phyloP scores from a whole-genome alignment of 208 protist species.

The Novymonas esmeraldas region DNA sequence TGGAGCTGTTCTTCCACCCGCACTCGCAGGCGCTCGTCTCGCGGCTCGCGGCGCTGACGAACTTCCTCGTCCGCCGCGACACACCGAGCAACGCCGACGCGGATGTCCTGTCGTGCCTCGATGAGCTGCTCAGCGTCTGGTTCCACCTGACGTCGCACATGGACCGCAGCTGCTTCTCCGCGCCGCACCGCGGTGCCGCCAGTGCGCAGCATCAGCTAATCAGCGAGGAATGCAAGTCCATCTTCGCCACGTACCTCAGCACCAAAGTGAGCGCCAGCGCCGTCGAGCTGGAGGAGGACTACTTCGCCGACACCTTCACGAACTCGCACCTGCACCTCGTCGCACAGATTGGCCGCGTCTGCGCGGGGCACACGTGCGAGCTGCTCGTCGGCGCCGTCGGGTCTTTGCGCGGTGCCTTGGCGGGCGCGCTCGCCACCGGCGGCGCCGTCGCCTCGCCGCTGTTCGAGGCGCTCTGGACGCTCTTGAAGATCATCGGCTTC shows the following conservation, averaged over 20 bases:
- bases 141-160: conserved; percentile 36
- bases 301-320: conserved; percentile 64
- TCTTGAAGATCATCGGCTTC: conserved; percentile 54
- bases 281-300: conserved; percentile 54
- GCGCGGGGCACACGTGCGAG: conserved; percentile 25
- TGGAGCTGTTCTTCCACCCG: conserved; percentile 33
- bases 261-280: conserved; percentile 24
- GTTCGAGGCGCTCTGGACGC: conserved; percentile 63
- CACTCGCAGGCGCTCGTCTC: conserved; percentile 22
- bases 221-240: conserved; percentile 26
- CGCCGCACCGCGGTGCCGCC: not conserved
- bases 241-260: conserved; percentile 39
- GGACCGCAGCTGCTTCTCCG: conserved; percentile 35
- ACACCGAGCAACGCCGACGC: conserved; percentile 46
- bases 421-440: not conserved
- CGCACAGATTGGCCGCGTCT: conserved; percentile 63
- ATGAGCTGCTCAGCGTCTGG: conserved; percentile 71
- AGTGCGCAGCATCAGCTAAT: conserved; percentile 16
- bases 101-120: conserved; percentile 66
- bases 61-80: conserved; percentile 45
- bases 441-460: conserved; percentile 7
- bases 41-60: conserved; percentile 30
- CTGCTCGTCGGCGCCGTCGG: conserved; percentile 15
- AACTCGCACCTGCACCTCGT: conserved; percentile 71
- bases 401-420: conserved; percentile 6